Evolutionary conservation across 192 early-diverging fungal species (phyloP).

Genomic region (Phlyctochytrium bullatum): DNA sequence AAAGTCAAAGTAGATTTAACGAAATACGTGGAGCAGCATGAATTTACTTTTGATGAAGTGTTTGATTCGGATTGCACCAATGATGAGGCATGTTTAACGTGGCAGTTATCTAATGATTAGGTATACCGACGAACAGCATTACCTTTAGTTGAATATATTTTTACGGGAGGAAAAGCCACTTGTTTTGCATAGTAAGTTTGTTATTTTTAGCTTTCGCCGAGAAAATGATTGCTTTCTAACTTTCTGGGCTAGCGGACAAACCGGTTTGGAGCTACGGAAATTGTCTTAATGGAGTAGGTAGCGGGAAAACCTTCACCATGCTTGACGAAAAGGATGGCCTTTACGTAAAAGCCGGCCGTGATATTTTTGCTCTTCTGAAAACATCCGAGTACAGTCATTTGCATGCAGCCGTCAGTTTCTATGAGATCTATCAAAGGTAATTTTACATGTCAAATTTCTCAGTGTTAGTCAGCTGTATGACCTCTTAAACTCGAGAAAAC

Average conservation of each 20-base stretch:
- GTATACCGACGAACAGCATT: constrained; percentile 88
- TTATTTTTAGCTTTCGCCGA: background rate
- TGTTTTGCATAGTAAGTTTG: constrained; percentile 94
- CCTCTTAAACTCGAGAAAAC: constrained; percentile 85
- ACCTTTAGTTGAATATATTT: constrained; percentile 93
- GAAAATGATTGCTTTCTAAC: constrained; percentile 4
- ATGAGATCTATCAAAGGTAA: constrained; percentile 91
- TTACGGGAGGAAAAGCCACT: constrained; percentile 93
- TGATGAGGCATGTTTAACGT: constrained; percentile 57
- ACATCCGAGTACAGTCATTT: constrained; percentile 72
- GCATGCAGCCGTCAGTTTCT: constrained; percentile 82
- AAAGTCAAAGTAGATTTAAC: constrained; percentile 96
- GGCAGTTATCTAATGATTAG: constrained; percentile 19
- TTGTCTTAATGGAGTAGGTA: constrained; percentile 87
- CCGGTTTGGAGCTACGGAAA: no score
- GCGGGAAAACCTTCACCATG: constrained; percentile 98
- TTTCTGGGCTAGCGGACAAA: constrained; percentile 26
- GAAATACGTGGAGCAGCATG: constrained; percentile 90
- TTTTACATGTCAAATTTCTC: constrained; percentile 4
- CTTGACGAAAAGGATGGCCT: constrained; percentile 82
- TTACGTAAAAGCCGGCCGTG: constrained; percentile 88
- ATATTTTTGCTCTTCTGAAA: constrained; percentile 79
- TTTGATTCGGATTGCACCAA: constrained; percentile 81
- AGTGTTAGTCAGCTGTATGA: constrained; percentile 83
- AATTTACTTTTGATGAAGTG: constrained; percentile 95